Percentiles rank a stretch among this genome's conserved stretches.
Conservation (phyloP, 306 rosid species). For the Heteromeles arbutifolia region DNA sequence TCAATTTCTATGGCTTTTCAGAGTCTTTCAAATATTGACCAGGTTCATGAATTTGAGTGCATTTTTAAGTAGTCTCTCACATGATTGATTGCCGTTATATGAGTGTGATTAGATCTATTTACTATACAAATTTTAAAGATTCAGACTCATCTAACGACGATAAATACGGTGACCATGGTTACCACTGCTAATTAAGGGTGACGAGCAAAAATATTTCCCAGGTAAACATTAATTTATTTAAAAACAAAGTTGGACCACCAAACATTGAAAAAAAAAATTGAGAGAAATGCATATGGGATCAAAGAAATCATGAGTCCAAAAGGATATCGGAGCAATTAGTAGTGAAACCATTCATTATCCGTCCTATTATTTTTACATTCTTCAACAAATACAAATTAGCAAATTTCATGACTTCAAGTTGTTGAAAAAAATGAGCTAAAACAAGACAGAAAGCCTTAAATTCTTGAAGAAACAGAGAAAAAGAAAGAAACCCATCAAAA, state of each 20-base stretch:
- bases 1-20: background rate
- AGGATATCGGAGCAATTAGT: no score
- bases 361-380: no score
- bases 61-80: no score
- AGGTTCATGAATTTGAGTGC: background rate
- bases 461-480: background rate
- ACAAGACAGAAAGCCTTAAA: background rate
- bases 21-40: slow-evolving; percentile 4
- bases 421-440: background rate
- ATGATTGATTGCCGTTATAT: no score
- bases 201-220: no score
- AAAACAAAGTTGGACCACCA: background rate
- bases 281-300: background rate
- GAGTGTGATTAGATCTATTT: no score
- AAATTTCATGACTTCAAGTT: background rate
- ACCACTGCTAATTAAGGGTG: no score
- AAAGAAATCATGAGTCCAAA: background rate
- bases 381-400: background rate
- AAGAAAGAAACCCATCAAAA: background rate
- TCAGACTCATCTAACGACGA: no score
- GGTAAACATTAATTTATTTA: background rate
- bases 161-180: no score
- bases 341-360: no score
- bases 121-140: no score
- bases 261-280: background rate